phyloP scores from a whole-genome alignment of 2,329 filamentous ascomycete species.

The Hyphodiscus sp. region DNA sequence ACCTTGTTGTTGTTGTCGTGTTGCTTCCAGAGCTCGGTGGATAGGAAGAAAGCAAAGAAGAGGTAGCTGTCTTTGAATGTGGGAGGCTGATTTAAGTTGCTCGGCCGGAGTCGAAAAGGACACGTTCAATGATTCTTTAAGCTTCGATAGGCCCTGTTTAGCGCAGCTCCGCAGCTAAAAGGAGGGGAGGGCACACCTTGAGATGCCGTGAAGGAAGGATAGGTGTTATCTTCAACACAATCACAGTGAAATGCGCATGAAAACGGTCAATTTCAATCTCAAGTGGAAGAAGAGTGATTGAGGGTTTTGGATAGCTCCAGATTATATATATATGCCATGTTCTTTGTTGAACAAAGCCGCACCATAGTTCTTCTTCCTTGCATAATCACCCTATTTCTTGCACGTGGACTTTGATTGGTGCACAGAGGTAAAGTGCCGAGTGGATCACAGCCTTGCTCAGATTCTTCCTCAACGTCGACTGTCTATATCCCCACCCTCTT shows the following conservation, averaged over 20 bases:
- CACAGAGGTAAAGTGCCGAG: too few species aligned
- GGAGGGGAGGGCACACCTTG: neutral
- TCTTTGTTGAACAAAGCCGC: too few species aligned
- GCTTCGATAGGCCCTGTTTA: neutral
- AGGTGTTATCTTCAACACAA: neutral
- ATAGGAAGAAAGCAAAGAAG: constrained; percentile 10
- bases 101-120: constrained; percentile 3
- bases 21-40: constrained; percentile 26
- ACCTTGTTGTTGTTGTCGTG: constrained; percentile 6
- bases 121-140: constrained; percentile 2
- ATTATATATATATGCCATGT: too few species aligned
- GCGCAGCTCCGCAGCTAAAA: neutral
- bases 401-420: too few species aligned
- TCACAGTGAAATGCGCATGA: neutral
- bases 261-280: neutral
- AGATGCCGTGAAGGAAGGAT: neutral
- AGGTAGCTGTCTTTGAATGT: neutral
- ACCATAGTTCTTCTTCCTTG: too few species aligned
- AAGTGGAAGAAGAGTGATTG: neutral
- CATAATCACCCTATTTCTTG: too few species aligned
- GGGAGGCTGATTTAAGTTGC: constrained; percentile 4
- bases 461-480: too few species aligned
- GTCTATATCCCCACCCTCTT: too few species aligned
- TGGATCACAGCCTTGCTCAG: too few species aligned
- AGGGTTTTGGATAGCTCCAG: neutral